Base-by-base conservation (phyloP, 805 yeast genomes). In the Candida tallmaniae region DNA sequence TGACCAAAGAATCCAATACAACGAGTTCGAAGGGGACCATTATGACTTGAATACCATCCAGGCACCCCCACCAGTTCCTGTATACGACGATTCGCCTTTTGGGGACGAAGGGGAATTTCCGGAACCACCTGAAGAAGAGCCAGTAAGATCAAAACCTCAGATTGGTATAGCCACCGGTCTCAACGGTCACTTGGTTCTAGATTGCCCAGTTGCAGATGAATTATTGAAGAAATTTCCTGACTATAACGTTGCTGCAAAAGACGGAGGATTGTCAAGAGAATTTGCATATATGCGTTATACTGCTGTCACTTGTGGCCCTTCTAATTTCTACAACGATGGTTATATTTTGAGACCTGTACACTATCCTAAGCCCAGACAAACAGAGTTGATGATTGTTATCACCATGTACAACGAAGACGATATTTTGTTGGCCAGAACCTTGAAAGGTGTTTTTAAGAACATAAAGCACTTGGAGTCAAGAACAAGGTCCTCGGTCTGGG, bases 361-460 rank as follows among this genome's bases (percentile, higher is more conserved):
- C 48, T 76, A 75, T 51, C 74, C 73, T 10, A 53, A 52, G 32
- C 67, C 70, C 8, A 66, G 83, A 23, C 67, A 70, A 34, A 78
- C 83, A 0, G 84, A 78, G 52, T 55, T 78, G 51, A 66, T 78
- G 61, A 65, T 78, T 34, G 80, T 79, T 16, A 54, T 78, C 40
- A 78, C 84, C 22, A 78, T 78, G 74, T 78, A 78, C 52, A 78
- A 78, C 49, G 84, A 78, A 52, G 83, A 78, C 56, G 81, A 78
- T 52, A 61, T 70, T 25, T 58, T 79, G 32, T 66, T 78, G 27
- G 80, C 82, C 0, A 59, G 82, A 23, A 77, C 83, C 4, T 58
- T 78, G 45, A 74, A 77, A 46, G 84, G 82, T 13, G 72, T 78
- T 5, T 77, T 78, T 67, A 76, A 76, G 41, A 78, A 78, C 51